phyloP scores from a whole-genome alignment of 2,329 filamentous ascomycete species.

The Aspergillus pseudoviridinutans region DNA sequence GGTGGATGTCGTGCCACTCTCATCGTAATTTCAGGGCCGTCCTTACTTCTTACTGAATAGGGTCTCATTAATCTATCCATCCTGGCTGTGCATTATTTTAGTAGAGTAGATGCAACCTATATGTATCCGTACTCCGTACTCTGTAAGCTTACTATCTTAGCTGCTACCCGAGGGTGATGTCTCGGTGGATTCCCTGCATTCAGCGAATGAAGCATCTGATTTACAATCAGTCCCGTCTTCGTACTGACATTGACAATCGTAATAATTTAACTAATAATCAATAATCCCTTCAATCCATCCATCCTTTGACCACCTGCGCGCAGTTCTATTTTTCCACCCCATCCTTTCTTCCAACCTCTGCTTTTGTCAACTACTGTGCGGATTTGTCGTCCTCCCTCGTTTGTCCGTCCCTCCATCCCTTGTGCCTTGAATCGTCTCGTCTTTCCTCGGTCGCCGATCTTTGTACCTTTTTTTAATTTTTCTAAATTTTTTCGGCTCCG shows the following conservation, averaged over 20 bases:
- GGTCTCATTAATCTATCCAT: not conserved
- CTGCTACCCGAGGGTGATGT: not conserved
- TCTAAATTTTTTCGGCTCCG: not conserved
- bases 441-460: not conserved
- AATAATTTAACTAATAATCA: not conserved
- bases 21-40: not conserved
- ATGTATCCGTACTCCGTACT: too few species aligned
- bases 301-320: not conserved
- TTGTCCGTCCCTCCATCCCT: not conserved
- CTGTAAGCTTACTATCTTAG: not conserved
- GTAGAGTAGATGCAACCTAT: too few species aligned
- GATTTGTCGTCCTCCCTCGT: not conserved
- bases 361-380: not conserved
- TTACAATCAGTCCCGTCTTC: not conserved
- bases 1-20: not conserved
- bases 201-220: not conserved
- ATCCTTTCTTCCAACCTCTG: not conserved
- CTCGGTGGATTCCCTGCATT: not conserved
- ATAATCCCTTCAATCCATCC: not conserved
- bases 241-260: not conserved
- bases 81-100: not conserved
- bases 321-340: not conserved
- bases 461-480: not conserved
- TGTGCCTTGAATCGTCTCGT: not conserved
- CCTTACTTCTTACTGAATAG: not conserved